phyloP scores from a whole-genome alignment of 148 eudicot species.

The Silene conica region DNA sequence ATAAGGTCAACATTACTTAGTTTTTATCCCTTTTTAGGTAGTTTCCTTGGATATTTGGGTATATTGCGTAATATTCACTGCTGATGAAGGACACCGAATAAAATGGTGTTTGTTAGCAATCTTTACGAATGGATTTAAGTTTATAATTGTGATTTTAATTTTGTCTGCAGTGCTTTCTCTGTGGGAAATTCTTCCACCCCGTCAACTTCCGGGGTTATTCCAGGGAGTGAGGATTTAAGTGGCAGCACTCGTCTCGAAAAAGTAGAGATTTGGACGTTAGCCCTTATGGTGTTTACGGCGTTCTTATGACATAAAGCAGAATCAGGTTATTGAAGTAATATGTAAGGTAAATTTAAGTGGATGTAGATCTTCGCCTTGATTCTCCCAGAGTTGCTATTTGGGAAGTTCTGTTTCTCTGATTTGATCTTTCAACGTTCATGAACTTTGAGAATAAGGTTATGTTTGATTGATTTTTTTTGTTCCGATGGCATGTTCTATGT shows the following conservation, averaged over 20 bases:
- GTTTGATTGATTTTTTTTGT: too few species aligned
- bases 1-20: too few species aligned
- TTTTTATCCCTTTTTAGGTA: neutral
- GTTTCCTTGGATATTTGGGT: neutral
- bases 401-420: conserved; percentile 9
- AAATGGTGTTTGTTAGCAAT: neutral
- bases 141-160: neutral
- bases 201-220: conserved; percentile 32
- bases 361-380: conserved; percentile 9
- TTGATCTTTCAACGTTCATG: neutral
- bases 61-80: too few species aligned
- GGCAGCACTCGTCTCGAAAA: conserved; percentile 6
- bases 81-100: neutral
- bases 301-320: conserved; percentile 10
- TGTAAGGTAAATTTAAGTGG: neutral
- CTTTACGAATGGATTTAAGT: neutral
- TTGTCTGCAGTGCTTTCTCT: conserved; percentile 24
- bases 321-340: neutral
- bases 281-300: conserved; percentile 7
- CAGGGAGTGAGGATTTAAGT: conserved; percentile 26
- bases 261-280: conserved; percentile 13
- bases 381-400: neutral
- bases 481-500: too few species aligned
- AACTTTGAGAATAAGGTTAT: neutral
- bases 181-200: conserved; percentile 32